Evolutionary conservation across 345 rosid genomes (phyloP), one percentile per base, ranked within the genome.

Genomic region (Eucalyptus tenuipes): DNA sequence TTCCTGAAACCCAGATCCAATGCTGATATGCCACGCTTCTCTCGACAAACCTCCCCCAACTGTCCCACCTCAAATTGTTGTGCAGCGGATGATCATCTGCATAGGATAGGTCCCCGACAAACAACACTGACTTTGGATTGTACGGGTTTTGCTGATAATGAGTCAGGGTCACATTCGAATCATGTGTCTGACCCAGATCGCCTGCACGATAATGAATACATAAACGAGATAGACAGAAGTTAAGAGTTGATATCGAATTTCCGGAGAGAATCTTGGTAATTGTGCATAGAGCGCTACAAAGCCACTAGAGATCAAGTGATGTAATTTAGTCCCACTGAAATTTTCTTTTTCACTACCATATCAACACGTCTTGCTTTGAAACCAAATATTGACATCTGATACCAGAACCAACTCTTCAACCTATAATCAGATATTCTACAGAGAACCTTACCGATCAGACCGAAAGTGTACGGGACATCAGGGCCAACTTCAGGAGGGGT

Each of bases 61-160:
- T 89, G 79, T 92, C 93, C 95, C 95, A 93, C 84, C 95, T 87
- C 33, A 71, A 66, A 42, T 92, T 93, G 85, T 93, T 86, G 55
- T 91, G 90, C 40, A 89, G 87, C 47, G 89, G 91, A 80, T 93
- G 92, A 84, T 91, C 91, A 90, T 93, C 94, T 2, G 94, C 94
- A 86, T 91, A 93, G n/a, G 95, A 93, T 17, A 93, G 92, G 89
- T 92, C 95, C 22, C 95, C 95, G 53, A 91, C 88, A 87, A 92
- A 92, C 86, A 93, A 86, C 44, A 92, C 88, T 0, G 91, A 85
- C 86, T 93, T 86, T 40, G 88, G 93, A 10, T 90, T 90, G n/a
- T 52, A 42, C 33, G 91, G 90, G 68, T 92, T 93, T 85, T 87
- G 79, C 90, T 88, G 89, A 86, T 92, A 93, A 87, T 93, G 94